Evolutionary conservation across 805 yeast species (phyloP).

Genomic region (Wickerhamomyces bisporus): DNA sequence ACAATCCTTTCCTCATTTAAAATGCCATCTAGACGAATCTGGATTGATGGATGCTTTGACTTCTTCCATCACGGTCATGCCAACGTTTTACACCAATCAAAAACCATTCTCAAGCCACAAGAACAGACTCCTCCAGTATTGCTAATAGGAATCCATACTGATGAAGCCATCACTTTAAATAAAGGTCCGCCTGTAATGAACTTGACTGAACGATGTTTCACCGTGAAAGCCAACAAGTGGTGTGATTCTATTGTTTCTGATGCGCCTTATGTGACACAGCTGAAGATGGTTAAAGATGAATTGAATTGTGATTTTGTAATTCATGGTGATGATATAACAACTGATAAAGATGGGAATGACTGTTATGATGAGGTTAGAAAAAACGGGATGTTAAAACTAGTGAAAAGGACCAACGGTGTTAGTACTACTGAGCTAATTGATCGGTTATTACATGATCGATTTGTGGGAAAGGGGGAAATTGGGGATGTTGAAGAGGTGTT

Average conservation of each 20-base stretch:
- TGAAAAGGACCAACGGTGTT: constrained; percentile 89
- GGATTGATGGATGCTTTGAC: constrained; percentile 99
- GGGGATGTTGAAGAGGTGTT: constrained; percentile 6
- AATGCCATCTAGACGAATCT: constrained; percentile 42
- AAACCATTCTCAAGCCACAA: constrained; percentile 56
- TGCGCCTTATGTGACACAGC: constrained; percentile 94
- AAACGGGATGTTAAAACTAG: constrained; percentile 82
- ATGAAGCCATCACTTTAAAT: constrained; percentile 73
- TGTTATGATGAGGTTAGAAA: constrained; percentile 84
- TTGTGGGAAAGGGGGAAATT: constrained; percentile 12
- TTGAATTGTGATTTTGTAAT: constrained; percentile 86
- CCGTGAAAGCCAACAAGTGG: constrained; percentile 92
- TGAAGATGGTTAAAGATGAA: constrained; percentile 60
- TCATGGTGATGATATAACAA: constrained; percentile 96
- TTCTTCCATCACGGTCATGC: constrained; percentile 98
- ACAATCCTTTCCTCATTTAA: constrained; percentile 3
- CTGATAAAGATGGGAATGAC: constrained; percentile 93
- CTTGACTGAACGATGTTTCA: constrained; percentile 70
- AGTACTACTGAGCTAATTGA: constrained; percentile 94
- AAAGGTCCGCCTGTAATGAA: constrained; percentile 96
- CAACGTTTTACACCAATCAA: constrained; percentile 92
- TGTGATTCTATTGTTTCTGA: constrained; percentile 58
- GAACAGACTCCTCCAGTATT: constrained; percentile 34
- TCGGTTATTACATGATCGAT: constrained; percentile 52
- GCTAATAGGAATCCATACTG: constrained; percentile 87